A percentile compares a stretch with the other conserved stretches of the same genome.
Conservation (phyloP, 83 land plant genomes). For the Larix sibirica region DNA sequence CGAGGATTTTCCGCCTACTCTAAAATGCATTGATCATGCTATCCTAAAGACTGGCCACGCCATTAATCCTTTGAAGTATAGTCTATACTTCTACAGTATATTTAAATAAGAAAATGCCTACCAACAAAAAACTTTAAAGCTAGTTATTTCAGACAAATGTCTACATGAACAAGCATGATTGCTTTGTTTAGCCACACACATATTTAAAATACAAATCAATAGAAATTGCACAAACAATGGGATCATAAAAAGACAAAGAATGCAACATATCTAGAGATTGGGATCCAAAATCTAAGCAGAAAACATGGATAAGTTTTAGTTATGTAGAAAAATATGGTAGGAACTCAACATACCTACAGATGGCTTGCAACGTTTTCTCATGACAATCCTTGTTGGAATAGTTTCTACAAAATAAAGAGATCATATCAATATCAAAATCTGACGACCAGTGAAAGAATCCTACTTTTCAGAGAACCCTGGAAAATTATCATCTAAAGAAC, state of each 20-base stretch:
- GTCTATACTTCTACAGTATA: conserved; percentile 17
- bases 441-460: not conserved
- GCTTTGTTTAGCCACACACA: conserved; percentile 7
- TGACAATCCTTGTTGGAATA: conserved; percentile 17
- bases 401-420: conserved; percentile 19
- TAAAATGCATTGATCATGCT: conserved; percentile 17
- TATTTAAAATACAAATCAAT: not conserved
- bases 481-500: not conserved
- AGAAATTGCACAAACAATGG: not conserved
- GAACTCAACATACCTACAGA: not conserved
- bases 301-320: not conserved
- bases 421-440: not conserved
- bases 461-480: not conserved
- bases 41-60: conserved; percentile 39
- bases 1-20: conserved; percentile 22
- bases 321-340: no score
- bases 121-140: not conserved
- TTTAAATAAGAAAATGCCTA: not conserved
- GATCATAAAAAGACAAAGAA: not conserved
- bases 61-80: not conserved
- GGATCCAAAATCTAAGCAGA: not conserved
- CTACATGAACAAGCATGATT: no score
- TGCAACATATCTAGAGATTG: not conserved
- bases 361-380: no score
- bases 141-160: not conserved